Evolutionary conservation across 1,284 basidiomycete species (phyloP).

Genomic region (Retiboletus fuscus): DNA sequence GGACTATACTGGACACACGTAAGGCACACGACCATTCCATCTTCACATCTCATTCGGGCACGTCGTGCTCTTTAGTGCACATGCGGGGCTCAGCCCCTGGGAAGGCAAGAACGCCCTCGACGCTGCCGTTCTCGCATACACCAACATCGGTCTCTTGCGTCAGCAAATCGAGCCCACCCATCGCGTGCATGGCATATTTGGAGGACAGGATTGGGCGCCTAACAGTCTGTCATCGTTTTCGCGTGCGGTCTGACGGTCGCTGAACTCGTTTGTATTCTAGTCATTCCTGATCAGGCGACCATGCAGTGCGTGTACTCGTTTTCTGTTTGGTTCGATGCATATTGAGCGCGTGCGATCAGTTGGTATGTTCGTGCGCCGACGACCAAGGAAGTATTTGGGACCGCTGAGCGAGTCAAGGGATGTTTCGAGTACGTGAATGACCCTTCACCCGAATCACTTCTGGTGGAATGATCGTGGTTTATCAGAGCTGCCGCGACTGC

Average conservation of each 20-base stretch:
- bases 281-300: conserved; percentile 82
- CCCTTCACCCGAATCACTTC: background rate
- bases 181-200: conserved; percentile 76
- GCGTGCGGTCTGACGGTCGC: background rate
- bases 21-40: conserved; percentile 32
- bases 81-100: conserved; percentile 79
- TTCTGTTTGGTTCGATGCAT: too few relatives aligned
- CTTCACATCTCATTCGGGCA: too few relatives aligned
- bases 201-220: conserved; percentile 69
- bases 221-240: conserved; percentile 57
- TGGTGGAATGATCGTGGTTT: background rate
- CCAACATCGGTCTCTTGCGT: conserved; percentile 74
- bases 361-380: conserved; percentile 81
- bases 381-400: conserved; percentile 66
- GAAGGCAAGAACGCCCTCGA: conserved; percentile 82
- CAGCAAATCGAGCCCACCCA: conserved; percentile 76
- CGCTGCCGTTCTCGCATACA: conserved; percentile 80
- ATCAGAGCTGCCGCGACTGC: conserved; percentile 51
- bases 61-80: conserved; percentile 58
- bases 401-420: conserved; percentile 67
- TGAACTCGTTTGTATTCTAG: conserved; percentile 50
- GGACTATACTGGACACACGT: conserved; percentile 72
- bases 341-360: conserved; percentile 39
- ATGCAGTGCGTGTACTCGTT: conserved; percentile 58
- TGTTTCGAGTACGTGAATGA: conserved; percentile 76